Evolutionary conservation across 805 yeast genomes (phyloP), one percentile per base, ranked within the genome.

Genomic region (Kazachstania psychrophila): DNA sequence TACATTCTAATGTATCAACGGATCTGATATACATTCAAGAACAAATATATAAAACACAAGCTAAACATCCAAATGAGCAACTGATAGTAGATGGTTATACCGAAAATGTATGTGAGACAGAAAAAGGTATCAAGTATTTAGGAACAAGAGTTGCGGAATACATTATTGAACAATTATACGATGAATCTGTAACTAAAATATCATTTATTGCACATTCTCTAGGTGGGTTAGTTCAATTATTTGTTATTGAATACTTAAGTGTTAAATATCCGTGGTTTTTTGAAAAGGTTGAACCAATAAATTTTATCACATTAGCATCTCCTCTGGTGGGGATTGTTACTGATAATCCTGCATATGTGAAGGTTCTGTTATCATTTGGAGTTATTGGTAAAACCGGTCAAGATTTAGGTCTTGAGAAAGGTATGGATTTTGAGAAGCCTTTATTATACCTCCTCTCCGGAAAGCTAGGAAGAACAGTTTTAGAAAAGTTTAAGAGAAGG

Each of bases 301-400:
- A 81, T 51, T 82, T 80, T 54, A 70, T 83, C 26, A 68, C 88
- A 0, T 46, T 83, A 41, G 88, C 94, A 0, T 71, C 87, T 0
- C 94, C 94, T 0, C 57, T 81, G 35, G 56, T 83, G 9, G 94
- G 94, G 0, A 77, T 82, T 2, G 76, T 79, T 5, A 77, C 81
- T 40, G 92, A 83, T 45, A 81, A 80, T 50, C 92, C 94, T 0
- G 71, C 76, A 1, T 81, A 77, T 52, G 76, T 83, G 8, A 79
- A 79, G 46, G 55, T 80, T 18, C 78, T 83, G 1, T 60, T 83
- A 12, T 72, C 74, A 52, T 75, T 79, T 28, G 94, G 94, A 0
- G 68, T 80, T 14, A 83, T 79, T 11, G 94, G 94, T 1, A 76
- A 73, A 49, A 79, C 94, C 0, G 94, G 94, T 1, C 82, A 76